Evolutionary conservation across 352 stramenopile genomes (phyloP), one percentile per base, ranked within the genome.

Genomic region (Pythium diclinum): DNA sequence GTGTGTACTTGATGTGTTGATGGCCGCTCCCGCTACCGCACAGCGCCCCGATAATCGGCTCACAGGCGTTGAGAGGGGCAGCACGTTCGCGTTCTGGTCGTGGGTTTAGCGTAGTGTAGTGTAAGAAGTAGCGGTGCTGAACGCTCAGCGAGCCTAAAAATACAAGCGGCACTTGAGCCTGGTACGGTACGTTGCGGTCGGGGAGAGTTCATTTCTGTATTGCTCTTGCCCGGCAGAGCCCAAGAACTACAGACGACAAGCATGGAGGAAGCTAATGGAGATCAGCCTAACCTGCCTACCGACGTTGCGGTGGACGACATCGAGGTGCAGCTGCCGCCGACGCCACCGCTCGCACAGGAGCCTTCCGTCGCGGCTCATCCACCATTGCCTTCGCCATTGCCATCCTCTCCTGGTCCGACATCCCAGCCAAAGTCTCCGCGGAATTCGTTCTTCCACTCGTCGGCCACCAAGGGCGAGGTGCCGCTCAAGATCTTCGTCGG

Each of bases 401-500:
- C 53, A 33, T 17, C 53, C 33, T 28, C 52, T 8, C 32, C 32
- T 6, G 3, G 19, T 14, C 3, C 33, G 14, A 44, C 21, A 7
- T 46, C 58, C 21, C 23, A 44, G 10, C 9, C 25, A 3, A 34
- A 44, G 23, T 59, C 44, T 11, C 65, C 65, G 40, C 60, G 56
- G 0, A 19, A 47, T 7, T 65, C 65, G n/a, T 63, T 71, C 33
- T 67, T 70, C 42, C 32, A 23, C 11, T 14, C 47, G 28, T 62
- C 59, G 13, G 25, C 56, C 2, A 61, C 42, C 36, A 68, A 65
- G 16, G 59, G 54, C 17, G 56, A 59, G 28, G 42, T 46, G 19
- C 64, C 61, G 6, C 68, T 91, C 13, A 81, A 83, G 62, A 74
- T 91, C 32, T 70, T 89, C n/a, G 51, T 91, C 42, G 79, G 69